phyloP scores from a whole-genome alignment of 345 rosid genomes.

The Cardamine chenopodiifolia region DNA sequence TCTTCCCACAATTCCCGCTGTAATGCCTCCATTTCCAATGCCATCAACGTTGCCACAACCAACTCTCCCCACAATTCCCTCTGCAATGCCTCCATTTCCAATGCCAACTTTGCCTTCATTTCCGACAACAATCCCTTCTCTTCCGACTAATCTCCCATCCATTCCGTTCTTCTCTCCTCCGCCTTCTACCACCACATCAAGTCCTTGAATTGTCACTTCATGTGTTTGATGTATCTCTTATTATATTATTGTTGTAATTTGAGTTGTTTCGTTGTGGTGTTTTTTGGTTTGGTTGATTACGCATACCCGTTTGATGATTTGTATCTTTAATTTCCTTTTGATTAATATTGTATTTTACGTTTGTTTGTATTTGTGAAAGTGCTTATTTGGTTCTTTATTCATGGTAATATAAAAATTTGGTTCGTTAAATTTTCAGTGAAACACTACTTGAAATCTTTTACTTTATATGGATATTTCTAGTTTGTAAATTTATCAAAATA shows the following conservation, averaged over 20 bases:
- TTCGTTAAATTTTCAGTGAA: slow-evolving; percentile 4
- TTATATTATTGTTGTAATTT: not conserved
- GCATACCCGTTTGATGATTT: not conserved
- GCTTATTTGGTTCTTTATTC: not conserved
- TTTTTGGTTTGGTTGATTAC: slow-evolving; percentile 1
- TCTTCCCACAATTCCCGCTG: slow-evolving; percentile 14
- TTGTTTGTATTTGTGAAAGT: not conserved
- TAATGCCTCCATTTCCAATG: slow-evolving; percentile 4
- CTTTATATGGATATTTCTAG: not conserved
- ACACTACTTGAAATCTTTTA: not conserved
- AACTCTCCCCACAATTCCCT: not conserved
- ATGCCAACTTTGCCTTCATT: slow-evolving; percentile 18
- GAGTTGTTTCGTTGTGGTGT: slow-evolving; percentile 8
- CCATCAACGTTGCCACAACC: not conserved
- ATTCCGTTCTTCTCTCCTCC: slow-evolving; percentile 30
- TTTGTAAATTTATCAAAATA: not conserved
- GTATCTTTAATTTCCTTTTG: not conserved
- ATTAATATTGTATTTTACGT: slow-evolving; percentile 1
- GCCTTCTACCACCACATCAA: slow-evolving; percentile 14
- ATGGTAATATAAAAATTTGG: not conserved
- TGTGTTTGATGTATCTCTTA: slow-evolving; percentile 11
- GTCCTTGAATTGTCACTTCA: slow-evolving; percentile 26
- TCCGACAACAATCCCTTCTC: slow-evolving; percentile 16
- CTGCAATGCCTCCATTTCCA: not conserved
- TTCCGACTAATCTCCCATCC: slow-evolving; percentile 23